Evolutionary conservation across 2,329 filamentous ascomycete species (phyloP).

Genomic region (Fusarium udum): DNA sequence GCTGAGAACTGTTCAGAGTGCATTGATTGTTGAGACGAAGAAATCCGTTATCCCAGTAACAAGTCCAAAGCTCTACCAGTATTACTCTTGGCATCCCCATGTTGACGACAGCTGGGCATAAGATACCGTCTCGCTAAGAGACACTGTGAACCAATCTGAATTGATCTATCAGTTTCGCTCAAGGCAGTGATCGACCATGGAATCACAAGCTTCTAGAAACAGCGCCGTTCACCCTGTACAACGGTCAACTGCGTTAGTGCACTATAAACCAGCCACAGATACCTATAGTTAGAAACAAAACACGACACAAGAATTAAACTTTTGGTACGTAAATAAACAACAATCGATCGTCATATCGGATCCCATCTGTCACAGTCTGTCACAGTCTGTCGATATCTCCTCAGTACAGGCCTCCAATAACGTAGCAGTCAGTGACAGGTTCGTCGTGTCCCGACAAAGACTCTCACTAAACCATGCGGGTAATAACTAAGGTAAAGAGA

Average conservation of each 20-base stretch:
- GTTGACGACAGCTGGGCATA: neutral
- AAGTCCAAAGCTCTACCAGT: neutral
- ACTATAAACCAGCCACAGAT: neutral
- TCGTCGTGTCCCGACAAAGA: neutral
- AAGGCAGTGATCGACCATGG: neutral
- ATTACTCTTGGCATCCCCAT: neutral
- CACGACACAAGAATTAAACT: neutral
- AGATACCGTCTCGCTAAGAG: neutral
- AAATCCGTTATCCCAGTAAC: neutral
- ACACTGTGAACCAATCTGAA: neutral
- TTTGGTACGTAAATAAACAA: constrained; percentile 11
- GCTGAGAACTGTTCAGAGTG: too few relatives aligned
- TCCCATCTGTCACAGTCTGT: neutral
- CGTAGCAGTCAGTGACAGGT: neutral
- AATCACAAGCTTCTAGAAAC: constrained; percentile 27
- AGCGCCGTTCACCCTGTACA: neutral
- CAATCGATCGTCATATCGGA: constrained; percentile 1
- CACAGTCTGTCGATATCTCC: neutral
- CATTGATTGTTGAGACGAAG: neutral
- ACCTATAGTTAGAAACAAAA: neutral
- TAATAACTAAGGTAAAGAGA: neutral
- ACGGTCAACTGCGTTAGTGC: constrained; percentile 11
- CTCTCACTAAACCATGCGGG: constrained; percentile 20
- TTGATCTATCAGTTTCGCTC: neutral
- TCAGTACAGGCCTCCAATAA: constrained; percentile 7